A percentile compares a stretch with the other conserved stretches of the same genome.
These are phyloP conservation scores for Cadophora sp. DNA, from an alignment of 2,329 filamentous ascomycete species.

Conservation along the genomic window DNA sequence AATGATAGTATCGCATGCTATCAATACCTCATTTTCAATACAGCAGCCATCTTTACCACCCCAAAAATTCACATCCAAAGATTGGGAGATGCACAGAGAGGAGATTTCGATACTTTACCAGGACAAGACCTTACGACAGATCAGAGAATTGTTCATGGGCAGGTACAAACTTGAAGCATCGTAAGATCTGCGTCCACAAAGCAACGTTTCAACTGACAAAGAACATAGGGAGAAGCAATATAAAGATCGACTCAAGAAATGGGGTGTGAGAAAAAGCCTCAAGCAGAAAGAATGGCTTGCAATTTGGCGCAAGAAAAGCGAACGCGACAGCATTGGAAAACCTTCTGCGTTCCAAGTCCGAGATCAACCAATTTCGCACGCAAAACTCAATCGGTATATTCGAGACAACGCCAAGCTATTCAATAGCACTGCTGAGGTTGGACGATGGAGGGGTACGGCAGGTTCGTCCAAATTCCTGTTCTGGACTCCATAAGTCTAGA, in stretches of 20 bases:
- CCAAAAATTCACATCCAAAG: neutral
- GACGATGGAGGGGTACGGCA: neutral
- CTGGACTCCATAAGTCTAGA: neutral
- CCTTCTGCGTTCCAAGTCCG: neutral
- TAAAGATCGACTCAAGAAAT: neutral
- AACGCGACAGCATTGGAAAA: neutral
- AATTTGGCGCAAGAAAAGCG: neutral
- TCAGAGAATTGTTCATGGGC: neutral
- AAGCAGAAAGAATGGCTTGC: neutral
- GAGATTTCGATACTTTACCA: neutral
- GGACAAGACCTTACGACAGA: neutral
- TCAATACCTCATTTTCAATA: neutral
- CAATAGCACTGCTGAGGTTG: neutral
- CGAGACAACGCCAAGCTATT: neutral
- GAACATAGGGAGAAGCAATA: neutral
- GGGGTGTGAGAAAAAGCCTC: neutral
- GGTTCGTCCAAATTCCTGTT: neutral
- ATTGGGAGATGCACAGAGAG: neutral
- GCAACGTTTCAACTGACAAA: neutral
- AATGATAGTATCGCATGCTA: neutral
- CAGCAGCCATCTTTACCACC: neutral
- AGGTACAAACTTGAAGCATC: conserved; percentile 6
- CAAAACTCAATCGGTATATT: neutral
- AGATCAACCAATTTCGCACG: neutral
- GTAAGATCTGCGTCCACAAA: neutral